Evolutionary conservation across 73 alveolate species (phyloP), one percentile per base, ranked within the genome.

Genomic region (Effrenium voratum): DNA sequence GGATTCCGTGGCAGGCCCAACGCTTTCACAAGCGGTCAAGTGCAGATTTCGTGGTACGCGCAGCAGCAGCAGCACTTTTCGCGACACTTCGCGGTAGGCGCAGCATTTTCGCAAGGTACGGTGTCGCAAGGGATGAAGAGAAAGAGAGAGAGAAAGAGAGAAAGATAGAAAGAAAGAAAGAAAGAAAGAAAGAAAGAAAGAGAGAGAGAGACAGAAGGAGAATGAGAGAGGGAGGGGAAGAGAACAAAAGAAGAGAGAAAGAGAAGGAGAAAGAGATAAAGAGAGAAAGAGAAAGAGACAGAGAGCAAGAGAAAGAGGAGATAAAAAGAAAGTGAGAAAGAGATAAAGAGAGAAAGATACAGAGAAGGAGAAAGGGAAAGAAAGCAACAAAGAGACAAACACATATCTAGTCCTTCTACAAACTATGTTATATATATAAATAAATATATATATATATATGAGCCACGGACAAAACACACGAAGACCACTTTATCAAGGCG

Each of bases 191-290:
- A 52, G 63, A 52, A 19, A 52, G 63, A 52, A 19, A 52, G 63
- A 52, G 63, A 52, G 82, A 70, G 82, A 70, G 82, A 70, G 82
- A 38, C 15, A n/a, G 82, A n/a, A 70, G 82, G 47, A 36, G 82
- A 5, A 2, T 30, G 82, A 5, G 82, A 13, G 10, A 19, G 8
- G 8, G 8, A 52, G 49, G 28, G 46, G 76, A 22, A 38, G 34
- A 22, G 76, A 22, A 12, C 76, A 38, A 10, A 22, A 38, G 30
- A 60, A 38, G 34, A 60, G 76, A 22, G 30, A 38, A 22, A 60
- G 30, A 60, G 4, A 10, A 60, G 30, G 34, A 22, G 30, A 60
- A 60, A 60, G 34, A 22, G 30, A 60, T 5, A 60, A 38, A 22
- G 30, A 60, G 76, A 60, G 30, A 60, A 60, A 22, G 4, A 6